Percentiles rank a stretch among this genome's conserved stretches.
Conservation (phyloP, 1,284 basidiomycete species). For the Megacollybia platyphylla region DNA sequence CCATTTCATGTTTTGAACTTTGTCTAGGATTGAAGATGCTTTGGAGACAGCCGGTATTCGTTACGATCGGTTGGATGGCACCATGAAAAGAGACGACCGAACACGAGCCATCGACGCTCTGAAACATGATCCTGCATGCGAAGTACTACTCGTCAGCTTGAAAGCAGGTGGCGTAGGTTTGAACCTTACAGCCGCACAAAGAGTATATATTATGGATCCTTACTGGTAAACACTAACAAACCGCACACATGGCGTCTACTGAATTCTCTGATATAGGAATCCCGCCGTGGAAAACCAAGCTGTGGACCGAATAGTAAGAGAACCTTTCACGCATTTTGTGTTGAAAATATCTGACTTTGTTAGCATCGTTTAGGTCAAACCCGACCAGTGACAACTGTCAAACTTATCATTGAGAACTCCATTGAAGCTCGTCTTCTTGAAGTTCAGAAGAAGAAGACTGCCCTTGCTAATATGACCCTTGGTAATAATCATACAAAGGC, state of each 20-base stretch:
- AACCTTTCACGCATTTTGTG: slow-evolving; percentile 4
- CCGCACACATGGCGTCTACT: slow-evolving; percentile 28
- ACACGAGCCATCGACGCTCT: slow-evolving; percentile 83
- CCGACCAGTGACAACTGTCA: slow-evolving; percentile 80
- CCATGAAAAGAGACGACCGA: slow-evolving; percentile 92
- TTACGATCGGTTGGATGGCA: slow-evolving; percentile 88
- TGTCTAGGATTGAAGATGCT: slow-evolving; percentile 75
- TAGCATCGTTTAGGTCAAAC: slow-evolving; percentile 92
- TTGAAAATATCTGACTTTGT: slow-evolving; percentile 1
- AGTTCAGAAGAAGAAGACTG: slow-evolving; percentile 92
- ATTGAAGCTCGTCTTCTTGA: slow-evolving; percentile 84
- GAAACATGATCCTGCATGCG: slow-evolving; percentile 72
- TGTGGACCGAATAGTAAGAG: slow-evolving; percentile 76
- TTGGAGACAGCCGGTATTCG: slow-evolving; percentile 70
- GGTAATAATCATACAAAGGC: slow-evolving; percentile 66
- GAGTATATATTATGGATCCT: slow-evolving; percentile 91
- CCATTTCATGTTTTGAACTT: slow-evolving; percentile 9
- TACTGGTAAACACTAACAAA: slow-evolving; percentile 58
- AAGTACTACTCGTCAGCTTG: slow-evolving; percentile 90
- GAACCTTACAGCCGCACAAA: slow-evolving; percentile 85
- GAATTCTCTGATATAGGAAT: slow-evolving; percentile 46
- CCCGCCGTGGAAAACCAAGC: slow-evolving; percentile 96
- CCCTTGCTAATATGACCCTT: slow-evolving; percentile 83
- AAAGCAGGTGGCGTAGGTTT: slow-evolving; percentile 96
- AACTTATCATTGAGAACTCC: slow-evolving; percentile 86